Evolutionary conservation across 768 basidiomycete species (phyloP), one percentile per base, ranked within the genome.

Genomic region (Termitomyces sp.): DNA sequence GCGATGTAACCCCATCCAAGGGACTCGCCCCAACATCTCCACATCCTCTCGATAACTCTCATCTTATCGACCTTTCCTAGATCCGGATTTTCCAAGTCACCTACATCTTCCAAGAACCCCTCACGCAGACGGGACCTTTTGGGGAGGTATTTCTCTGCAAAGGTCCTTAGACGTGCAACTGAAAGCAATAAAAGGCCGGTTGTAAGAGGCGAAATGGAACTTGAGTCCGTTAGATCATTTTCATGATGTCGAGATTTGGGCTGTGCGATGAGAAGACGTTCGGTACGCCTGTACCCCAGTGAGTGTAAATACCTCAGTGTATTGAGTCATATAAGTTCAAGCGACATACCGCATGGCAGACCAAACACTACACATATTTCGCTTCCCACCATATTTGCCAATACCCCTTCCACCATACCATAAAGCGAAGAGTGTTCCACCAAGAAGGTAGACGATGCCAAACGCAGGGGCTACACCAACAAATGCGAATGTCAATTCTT

Each of bases 401-500:
- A 71, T 68, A 9, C 79, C 80, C 29, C 72, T 72, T 1, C 80
- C 77, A 7, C 81, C 79, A 0, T 71, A 71, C 73, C 82, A 83
- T 1, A 89, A 56, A 1, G 72, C 71, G 12, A 73, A 63, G 3
- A 87, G 31, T 67, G 81, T 85, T 9, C 83, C 83, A 16, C 80
- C 78, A 2, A 79, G 57, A 1, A 86, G 75, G 63, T 94, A 95
- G 3, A 94, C 81, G 34, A 98, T 74, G 4, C 87, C 82, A 49
- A 98, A 72, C 0, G 90, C 87, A 9, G 96, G 96, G 0, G 96
- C 94, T 16, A 98, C 88, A 62, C 95, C 95, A 59, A 98, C 94
- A 65, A 98, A 98, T 5, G 91, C 96, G 65, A 99, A 99, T 1
- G 94, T 97, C 44, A 97, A 77, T 67, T 96, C 92, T 72, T 97